A percentile compares a stretch with the other conserved stretches of the same genome.
Evolutionary conservation across 2,329 filamentous ascomycete species (phyloP).

Genomic region (Lojkania enalia): DNA sequence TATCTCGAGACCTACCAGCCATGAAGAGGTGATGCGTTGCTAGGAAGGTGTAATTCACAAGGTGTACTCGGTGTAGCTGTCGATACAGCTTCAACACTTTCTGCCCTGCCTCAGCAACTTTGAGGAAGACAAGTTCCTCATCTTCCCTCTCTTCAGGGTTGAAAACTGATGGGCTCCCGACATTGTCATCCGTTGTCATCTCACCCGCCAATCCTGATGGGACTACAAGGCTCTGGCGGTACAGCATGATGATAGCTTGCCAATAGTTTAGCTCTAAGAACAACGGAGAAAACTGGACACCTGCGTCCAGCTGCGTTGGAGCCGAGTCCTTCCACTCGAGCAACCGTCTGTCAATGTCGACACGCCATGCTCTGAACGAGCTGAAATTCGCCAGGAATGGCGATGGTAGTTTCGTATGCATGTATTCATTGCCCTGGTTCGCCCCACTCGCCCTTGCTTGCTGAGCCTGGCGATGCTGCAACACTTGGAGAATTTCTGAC

Average conservation of each 20-base stretch:
- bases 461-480: constrained; percentile 89
- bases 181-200: constrained; percentile 61
- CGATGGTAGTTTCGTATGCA: constrained; percentile 77
- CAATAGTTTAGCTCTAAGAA: constrained; percentile 96
- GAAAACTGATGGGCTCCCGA: constrained; percentile 63
- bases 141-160: constrained; percentile 73
- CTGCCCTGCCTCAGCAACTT: constrained; percentile 92
- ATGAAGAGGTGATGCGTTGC: constrained; percentile 97
- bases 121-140: constrained; percentile 88
- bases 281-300: constrained; percentile 85
- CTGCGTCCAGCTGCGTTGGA: constrained; percentile 76
- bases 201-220: constrained; percentile 84
- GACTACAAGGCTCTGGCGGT: constrained; percentile 85
- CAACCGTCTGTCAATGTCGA: constrained; percentile 80
- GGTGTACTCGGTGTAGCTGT: constrained; percentile 80
- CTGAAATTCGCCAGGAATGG: constrained; percentile 83
- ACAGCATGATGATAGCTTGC: constrained; percentile 95
- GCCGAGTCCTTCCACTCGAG: constrained; percentile 85
- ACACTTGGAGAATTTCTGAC: constrained; percentile 90
- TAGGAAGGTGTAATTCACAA: constrained; percentile 95
- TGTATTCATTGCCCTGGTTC: constrained; percentile 69
- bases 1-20: constrained; percentile 65
- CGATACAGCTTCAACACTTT: constrained; percentile 89
- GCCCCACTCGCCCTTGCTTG: constrained; percentile 69
- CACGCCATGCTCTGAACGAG: constrained; percentile 85